Conservation (phyloP, 108 stramenopile species). For the Schizochytrium sp. region DNA sequence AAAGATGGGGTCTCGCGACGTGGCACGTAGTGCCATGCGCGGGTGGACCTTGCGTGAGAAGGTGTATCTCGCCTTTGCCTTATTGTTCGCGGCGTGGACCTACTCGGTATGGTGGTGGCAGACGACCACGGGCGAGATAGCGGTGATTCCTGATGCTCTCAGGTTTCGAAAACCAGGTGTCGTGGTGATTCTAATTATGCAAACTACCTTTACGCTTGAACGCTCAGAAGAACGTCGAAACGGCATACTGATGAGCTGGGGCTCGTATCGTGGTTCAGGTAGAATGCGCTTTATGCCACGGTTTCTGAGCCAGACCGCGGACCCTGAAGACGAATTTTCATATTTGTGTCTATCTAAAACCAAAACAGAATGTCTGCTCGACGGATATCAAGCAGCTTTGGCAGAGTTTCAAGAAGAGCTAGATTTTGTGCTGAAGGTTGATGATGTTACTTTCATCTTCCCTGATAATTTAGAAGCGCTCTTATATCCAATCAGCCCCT, state of each 20-base stretch:
- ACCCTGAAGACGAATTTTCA: not conserved
- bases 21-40: too few relatives aligned
- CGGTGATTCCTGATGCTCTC: too few relatives aligned
- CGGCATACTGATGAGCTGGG: not conserved
- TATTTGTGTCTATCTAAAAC: not conserved
- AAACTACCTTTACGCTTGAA: not conserved
- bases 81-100: too few relatives aligned
- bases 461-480: not conserved
- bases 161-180: not conserved
- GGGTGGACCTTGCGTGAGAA: too few relatives aligned
- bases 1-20: too few relatives aligned
- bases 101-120: too few relatives aligned
- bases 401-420: not conserved
- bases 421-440: not conserved
- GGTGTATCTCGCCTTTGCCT: too few relatives aligned
- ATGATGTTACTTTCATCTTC: slow-evolving; percentile 32
- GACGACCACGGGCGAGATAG: too few relatives aligned
- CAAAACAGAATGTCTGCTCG: not conserved
- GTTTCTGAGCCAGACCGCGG: not conserved
- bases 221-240: not conserved
- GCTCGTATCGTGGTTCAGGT: not conserved
- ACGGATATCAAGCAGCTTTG: not conserved
- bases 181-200: not conserved
- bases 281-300: not conserved
- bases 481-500: not conserved